Evolutionary conservation across 805 yeast genomes (phyloP).

Genomic region (Ogataea glucozyma): DNA sequence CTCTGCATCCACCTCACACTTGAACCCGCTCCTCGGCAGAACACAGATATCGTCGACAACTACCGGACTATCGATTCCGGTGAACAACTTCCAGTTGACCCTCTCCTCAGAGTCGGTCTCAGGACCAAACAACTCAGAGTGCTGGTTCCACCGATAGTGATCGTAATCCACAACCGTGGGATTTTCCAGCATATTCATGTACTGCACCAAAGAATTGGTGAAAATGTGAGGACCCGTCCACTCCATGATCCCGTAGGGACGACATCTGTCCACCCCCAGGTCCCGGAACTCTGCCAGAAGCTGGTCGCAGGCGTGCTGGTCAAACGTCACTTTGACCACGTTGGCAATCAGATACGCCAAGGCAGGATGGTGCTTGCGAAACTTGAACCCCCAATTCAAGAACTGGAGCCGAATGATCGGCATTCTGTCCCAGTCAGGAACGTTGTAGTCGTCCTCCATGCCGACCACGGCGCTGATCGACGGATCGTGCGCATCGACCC

Average conservation of each 20-base stretch:
- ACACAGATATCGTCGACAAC: conserved; percentile 20
- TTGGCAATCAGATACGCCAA: conserved; percentile 48
- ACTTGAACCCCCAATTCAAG: conserved; percentile 54
- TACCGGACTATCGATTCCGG: conserved; percentile 23
- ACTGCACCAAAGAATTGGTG: conserved; percentile 48
- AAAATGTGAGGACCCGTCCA: conserved; percentile 58
- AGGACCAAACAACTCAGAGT: conserved; percentile 19
- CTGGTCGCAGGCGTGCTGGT: conserved; percentile 37
- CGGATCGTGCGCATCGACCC: conserved; percentile 48
- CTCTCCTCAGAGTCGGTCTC: conserved; percentile 3
- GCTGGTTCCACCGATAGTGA: conserved; percentile 5
- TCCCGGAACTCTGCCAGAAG: conserved; percentile 17
- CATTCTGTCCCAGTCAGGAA: conserved; percentile 45
- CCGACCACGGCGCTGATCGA: conserved; percentile 50
- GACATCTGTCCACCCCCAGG: conserved; percentile 34
- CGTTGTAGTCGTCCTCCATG: conserved; percentile 48
- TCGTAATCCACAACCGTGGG: conserved; percentile 15
- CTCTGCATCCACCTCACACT: conserved; percentile 20
- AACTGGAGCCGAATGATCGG: conserved; percentile 48
- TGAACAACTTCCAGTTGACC: conserved; percentile 20
- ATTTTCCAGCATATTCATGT: conserved; percentile 38
- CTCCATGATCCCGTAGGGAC: conserved; percentile 41
- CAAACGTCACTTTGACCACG: conserved; percentile 46
- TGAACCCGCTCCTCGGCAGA: conserved; percentile 18
- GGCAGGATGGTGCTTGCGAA: conserved; percentile 57